phyloP scores from a whole-genome alignment of 345 rosid species.

The Linum trigynum region DNA sequence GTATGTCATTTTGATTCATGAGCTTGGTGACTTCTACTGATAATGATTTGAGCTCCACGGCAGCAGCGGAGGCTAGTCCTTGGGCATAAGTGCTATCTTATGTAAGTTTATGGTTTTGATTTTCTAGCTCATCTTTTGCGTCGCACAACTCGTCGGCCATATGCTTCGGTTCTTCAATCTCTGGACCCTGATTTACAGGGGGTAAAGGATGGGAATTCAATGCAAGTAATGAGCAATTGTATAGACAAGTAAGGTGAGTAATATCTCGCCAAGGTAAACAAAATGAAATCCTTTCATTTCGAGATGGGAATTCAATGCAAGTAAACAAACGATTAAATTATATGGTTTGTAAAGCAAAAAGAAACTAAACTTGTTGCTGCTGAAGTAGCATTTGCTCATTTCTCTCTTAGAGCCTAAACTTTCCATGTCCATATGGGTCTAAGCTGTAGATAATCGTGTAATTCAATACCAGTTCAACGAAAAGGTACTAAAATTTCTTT shows the following conservation, averaged over 20 bases:
- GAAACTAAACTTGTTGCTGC: conserved; percentile 39
- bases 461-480: conserved; percentile 79
- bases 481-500: conserved; percentile 43
- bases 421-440: conserved; percentile 45
- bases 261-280: neutral
- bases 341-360: no score
- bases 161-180: conserved; percentile 71
- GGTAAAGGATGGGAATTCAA: neutral
- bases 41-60: conserved; percentile 95
- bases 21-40: conserved; percentile 96
- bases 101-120: conserved; percentile 64
- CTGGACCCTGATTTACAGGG: conserved; percentile 36
- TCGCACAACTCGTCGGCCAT: conserved; percentile 45
- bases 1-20: conserved; percentile 80
- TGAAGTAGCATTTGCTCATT: conserved; percentile 23
- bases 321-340: no score
- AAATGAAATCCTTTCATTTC: no score
- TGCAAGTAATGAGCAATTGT: neutral
- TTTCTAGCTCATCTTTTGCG: conserved; percentile 62
- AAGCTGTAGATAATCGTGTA: conserved; percentile 81
- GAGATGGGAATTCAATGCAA: no score
- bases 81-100: conserved; percentile 95
- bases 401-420: conserved; percentile 19
- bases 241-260: neutral
- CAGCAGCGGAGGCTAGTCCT: conserved; percentile 99